Conservation (phyloP, 139 green algal genomes). For the Closterium sp. region DNA sequence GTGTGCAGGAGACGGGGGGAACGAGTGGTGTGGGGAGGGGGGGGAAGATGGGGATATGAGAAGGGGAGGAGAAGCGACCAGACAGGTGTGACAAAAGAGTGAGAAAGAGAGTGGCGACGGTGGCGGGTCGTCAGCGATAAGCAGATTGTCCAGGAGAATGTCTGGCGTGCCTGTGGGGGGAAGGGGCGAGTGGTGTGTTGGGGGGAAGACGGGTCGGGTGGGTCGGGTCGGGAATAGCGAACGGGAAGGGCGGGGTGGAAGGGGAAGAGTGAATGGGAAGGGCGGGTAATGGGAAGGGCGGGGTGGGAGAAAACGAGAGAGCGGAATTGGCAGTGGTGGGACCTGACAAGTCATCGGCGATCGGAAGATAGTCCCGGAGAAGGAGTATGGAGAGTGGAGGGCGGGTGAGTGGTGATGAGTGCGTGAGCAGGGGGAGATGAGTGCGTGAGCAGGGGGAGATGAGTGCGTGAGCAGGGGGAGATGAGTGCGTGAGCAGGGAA, state of each 20-base stretch:
- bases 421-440: neutral
- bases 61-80: neutral
- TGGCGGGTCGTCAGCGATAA: conserved; percentile 57
- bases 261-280: neutral
- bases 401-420: neutral
- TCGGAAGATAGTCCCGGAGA: conserved; percentile 83
- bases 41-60: neutral
- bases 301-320: too few species aligned
- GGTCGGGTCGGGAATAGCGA: too few species aligned
- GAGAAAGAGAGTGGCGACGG: neutral
- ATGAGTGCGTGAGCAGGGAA: too few species aligned
- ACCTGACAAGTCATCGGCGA: conserved; percentile 49
- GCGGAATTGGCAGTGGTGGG: neutral
- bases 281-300: too few species aligned
- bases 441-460: too few species aligned
- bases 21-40: neutral
- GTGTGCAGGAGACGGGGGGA: neutral
- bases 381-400: neutral
- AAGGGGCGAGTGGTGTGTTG: neutral
- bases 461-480: too few species aligned
- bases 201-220: too few species aligned
- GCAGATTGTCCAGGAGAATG: conserved; percentile 83
- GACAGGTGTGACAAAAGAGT: neutral
- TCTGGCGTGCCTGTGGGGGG: conserved; percentile 6
- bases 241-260: neutral